Evolutionary conservation across 345 rosid genomes (phyloP).

Genomic region (thale cress (Arabidopsis thaliana)): TAIR10.1 NC_003075.7:15065501-15066000

Average conservation of each 20-base stretch:
- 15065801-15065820: neutral
- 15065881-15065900: no score
- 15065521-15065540: neutral
- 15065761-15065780: neutral
- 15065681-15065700: neutral
- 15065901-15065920: no score
- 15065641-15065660: conserved; percentile 35
- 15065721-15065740: conserved; percentile 13
- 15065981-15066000: no score
- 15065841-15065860: conserved; percentile 19
- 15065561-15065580: neutral
- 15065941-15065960: no score
- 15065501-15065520: neutral
- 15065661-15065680: conserved; percentile 19
- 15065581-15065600: conserved; percentile 31
- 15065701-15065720: conserved; percentile 23
- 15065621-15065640: conserved; percentile 36
- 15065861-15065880: no score
- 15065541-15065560: conserved; percentile 1
- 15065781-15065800: neutral
- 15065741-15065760: neutral
- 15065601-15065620: conserved; percentile 29
- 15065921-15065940: no score
- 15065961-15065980: no score
- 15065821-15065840: conserved; percentile 25